These are phyloP conservation scores for Dalbergia oliveri DNA, from an alignment of 306 rosid species.

Conservation along the genomic window DNA sequence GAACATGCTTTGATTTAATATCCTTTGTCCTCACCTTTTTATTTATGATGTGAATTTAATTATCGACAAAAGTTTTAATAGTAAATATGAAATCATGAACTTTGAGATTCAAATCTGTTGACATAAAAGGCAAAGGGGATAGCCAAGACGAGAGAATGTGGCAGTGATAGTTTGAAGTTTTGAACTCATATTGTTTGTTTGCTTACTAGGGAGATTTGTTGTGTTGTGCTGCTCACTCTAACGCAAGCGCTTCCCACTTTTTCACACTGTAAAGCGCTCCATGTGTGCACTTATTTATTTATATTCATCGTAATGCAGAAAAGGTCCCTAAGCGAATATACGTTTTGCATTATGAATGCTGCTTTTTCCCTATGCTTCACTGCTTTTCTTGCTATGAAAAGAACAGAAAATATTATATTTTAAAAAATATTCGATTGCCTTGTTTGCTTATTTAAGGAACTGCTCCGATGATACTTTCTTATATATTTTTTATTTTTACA, in stretches of 20 bases:
- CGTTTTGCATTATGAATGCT: constrained; percentile 31
- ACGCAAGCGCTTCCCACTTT: constrained; percentile 10
- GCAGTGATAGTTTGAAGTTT: constrained; percentile 10
- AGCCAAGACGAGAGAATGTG: constrained; percentile 14
- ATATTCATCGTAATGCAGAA: constrained; percentile 26
- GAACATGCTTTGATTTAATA: too few relatives aligned
- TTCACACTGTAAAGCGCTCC: constrained; percentile 4
- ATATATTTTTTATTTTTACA: neutral
- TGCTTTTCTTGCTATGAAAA: constrained; percentile 18
- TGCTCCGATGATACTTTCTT: neutral
- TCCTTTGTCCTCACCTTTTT: too few relatives aligned
- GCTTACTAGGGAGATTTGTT: neutral
- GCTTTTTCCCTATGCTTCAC: constrained; percentile 30
- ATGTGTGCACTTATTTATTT: neutral
- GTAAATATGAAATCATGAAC: constrained; percentile 25
- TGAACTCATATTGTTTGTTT: neutral
- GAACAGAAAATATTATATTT: neutral
- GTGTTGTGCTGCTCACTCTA: neutral
- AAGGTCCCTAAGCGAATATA: constrained; percentile 28
- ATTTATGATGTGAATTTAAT: too few relatives aligned
- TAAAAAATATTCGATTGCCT: constrained; percentile 28
- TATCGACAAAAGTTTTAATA: too few relatives aligned
- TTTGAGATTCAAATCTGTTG: constrained; percentile 39
- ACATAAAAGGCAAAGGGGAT: constrained; percentile 39
- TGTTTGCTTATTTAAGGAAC: constrained; percentile 6